These are phyloP conservation scores for Exophiala xenobiotica DNA, from an alignment of 2,329 filamentous ascomycete species.

Conservation along the genomic window DNA sequence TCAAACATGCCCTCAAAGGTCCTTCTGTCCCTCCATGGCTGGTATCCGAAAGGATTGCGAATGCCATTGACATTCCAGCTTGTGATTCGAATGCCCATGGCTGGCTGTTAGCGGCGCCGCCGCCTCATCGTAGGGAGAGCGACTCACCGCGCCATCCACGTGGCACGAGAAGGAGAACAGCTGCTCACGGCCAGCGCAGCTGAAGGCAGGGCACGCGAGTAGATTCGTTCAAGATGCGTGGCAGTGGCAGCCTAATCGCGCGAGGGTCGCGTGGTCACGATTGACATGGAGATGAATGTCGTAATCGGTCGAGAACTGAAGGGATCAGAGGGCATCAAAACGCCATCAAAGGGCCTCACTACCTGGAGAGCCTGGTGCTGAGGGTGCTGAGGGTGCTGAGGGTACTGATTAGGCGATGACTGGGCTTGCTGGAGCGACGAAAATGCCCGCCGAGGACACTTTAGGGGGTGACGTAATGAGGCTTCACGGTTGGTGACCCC, in stretches of 20 bases:
- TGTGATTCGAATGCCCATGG: slow-evolving; percentile 75
- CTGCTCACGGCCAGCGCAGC: no score
- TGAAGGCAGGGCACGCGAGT: no score
- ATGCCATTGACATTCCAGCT: slow-evolving; percentile 89
- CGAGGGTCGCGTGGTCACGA: not conserved
- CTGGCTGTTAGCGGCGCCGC: no score
- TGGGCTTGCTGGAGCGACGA: no score
- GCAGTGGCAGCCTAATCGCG: no score
- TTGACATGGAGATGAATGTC: not conserved
- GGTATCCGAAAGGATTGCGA: slow-evolving; percentile 78
- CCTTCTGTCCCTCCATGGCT: slow-evolving; percentile 73
- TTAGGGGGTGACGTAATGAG: not conserved
- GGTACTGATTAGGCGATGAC: no score
- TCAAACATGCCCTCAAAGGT: slow-evolving; percentile 90
- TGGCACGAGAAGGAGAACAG: no score
- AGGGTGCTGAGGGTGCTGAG: not conserved
- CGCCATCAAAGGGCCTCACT: not conserved
- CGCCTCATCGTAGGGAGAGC: no score
- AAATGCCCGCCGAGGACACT: no score
- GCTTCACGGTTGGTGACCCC: not conserved
- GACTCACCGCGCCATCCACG: no score
- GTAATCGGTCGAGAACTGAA: not conserved
- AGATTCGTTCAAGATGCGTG: no score
- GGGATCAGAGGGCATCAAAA: no score
- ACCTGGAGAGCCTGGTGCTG: not conserved